Percentiles rank a stretch among this genome's conserved stretches.
These are phyloP conservation scores for Gracilaria domingensis DNA, from an alignment of 23 red algal genomes.

Conservation along the genomic window DNA sequence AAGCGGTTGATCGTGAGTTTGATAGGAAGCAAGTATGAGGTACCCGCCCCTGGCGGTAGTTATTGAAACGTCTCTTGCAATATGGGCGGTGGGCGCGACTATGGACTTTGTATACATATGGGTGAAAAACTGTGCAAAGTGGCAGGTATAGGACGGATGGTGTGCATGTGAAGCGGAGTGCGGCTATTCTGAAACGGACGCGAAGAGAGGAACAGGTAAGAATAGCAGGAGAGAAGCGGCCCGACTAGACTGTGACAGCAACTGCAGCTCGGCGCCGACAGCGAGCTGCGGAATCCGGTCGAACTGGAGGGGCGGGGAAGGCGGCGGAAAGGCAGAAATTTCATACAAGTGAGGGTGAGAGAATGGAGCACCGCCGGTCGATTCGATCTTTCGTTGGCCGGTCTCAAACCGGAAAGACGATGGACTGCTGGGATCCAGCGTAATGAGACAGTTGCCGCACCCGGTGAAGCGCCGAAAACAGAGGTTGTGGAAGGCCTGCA, in stretches of 20 bases:
- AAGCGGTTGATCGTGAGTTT: neutral
- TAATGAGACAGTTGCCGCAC: constrained; percentile 76
- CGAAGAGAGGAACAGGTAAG: constrained; percentile 5
- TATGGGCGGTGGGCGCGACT: neutral
- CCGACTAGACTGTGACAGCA: neutral
- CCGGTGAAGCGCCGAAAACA: constrained; percentile 83
- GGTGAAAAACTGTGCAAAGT: constrained; percentile 64
- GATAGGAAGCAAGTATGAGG: constrained; percentile 42
- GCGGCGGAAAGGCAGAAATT: constrained; percentile 1
- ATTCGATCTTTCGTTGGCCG: constrained; percentile 20
- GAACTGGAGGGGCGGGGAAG: neutral
- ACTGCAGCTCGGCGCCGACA: neutral
- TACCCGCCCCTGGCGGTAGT: constrained; percentile 31
- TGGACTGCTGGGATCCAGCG: constrained; percentile 25
- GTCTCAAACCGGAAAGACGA: constrained; percentile 60
- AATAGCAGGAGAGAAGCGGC: neutral
- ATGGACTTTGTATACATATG: constrained; percentile 26
- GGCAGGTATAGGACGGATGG: constrained; percentile 20
- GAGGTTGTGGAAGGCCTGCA: constrained; percentile 47
- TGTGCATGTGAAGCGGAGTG: neutral
- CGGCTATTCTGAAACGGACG: neutral
- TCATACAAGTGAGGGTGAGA: neutral
- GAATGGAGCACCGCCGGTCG: neutral
- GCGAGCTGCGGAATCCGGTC: too few species aligned
- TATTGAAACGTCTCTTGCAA: constrained; percentile 60